Base-by-base conservation (phyloP, 805 yeast species). In the Candida awuae region DNA sequence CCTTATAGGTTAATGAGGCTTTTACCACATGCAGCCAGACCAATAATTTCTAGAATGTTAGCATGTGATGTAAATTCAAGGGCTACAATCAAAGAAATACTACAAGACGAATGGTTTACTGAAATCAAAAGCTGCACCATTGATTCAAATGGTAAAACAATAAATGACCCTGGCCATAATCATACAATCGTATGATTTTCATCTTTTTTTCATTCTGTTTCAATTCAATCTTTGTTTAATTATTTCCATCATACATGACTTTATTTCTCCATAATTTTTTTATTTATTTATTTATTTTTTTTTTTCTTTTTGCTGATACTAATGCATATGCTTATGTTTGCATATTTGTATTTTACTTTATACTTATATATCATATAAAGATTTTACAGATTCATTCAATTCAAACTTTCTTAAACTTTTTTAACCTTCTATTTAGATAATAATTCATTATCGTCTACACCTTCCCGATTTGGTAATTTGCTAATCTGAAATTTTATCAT, bases 11-110 rank as follows among this genome's bases (percentile, higher is more conserved):
- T 84, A 47, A 75, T 84, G 80, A 73, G 94, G 61, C 63, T 84
- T 36, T 61, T 84, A 27, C 94, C 94, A 4, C 94, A 84, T 57
- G 87, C 90, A 7, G 66, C 92, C 13, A 71, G 94, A 58, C 92
- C 90, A 10, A 65, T 84, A 9, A 66, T 84, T 22, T 77, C 82
- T 18, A 68, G 62, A 42, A 81, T 84, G 77, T 60, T 84, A 20
- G 68, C 68, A 37, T 65, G 80, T 13, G 84, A 82, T 47, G 78
- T 82, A 9, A 41, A 42, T 1, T 63, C 69, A 42, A 70, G 94
- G 52, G 84, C 87, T 1, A 71, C 83, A 1, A 61, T 84, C 53
- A 71, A 71, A 22, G 87, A 81, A 23, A 71, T 84, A 8, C 63
- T 77, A 43, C 60, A 63, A 18, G 92, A 84, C 57, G 81, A 73